A percentile compares a stretch with the other conserved stretches of the same genome.
Conservation (phyloP, 306 rosid species). For the Citrullus mucosospermus region DNA sequence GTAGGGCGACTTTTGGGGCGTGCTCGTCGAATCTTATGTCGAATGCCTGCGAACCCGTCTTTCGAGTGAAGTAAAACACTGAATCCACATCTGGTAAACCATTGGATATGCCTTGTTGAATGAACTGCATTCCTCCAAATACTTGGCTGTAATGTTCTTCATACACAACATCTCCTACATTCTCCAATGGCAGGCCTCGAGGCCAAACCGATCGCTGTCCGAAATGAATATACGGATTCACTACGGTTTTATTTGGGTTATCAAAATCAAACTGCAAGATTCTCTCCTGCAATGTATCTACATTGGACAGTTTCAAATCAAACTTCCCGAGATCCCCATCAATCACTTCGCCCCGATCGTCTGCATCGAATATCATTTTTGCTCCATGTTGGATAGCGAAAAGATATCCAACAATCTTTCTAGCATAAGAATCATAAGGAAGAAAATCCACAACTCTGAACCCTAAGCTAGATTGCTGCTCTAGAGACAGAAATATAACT, state of each 20-base stretch:
- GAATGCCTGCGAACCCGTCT: conserved; percentile 44
- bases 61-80: conserved; percentile 68
- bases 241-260: conserved; percentile 58
- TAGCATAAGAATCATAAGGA: conserved; percentile 83
- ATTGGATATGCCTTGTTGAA: conserved; percentile 32
- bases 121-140: conserved; percentile 28
- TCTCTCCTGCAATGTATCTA: conserved; percentile 63
- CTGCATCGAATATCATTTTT: conserved; percentile 76
- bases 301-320: conserved; percentile 71
- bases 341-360: conserved; percentile 85
- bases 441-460: conserved; percentile 70
- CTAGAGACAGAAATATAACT: conserved; percentile 72
- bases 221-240: conserved; percentile 86
- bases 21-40: conserved; percentile 61
- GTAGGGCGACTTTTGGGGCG: conserved; percentile 70
- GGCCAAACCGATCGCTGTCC: conserved; percentile 99
- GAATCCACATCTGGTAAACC: conserved; percentile 94
- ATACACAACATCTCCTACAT: conserved; percentile 73
- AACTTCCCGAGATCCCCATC: conserved; percentile 79
- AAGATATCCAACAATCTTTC: conserved; percentile 86
- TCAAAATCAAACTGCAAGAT: conserved; percentile 71
- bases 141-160: conserved; percentile 70
- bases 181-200: conserved; percentile 86
- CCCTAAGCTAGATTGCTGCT: conserved; percentile 59
- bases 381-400: conserved; percentile 95